Percentiles rank a stretch among this genome's conserved stretches.
phyloP scores from a whole-genome alignment of 768 basidiomycete genomes.

The Strobilomyces dryophilus region DNA sequence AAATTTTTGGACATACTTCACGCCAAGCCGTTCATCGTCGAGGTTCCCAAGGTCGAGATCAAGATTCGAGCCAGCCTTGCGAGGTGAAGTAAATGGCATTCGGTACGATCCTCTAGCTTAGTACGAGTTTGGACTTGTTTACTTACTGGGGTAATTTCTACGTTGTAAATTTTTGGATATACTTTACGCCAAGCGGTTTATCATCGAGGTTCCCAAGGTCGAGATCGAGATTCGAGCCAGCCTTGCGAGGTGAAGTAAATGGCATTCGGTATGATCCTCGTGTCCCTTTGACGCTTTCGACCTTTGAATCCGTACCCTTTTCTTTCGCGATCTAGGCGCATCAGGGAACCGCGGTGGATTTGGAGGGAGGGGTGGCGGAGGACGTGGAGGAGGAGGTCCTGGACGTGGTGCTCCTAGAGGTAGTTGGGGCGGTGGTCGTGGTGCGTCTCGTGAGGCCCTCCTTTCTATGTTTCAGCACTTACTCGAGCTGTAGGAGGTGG shows the following conservation, averaged over 20 bases:
- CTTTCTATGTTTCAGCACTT: neutral
- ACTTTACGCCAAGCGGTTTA: neutral
- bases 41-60: constrained; percentile 9
- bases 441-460: constrained; percentile 11
- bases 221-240: constrained; percentile 13
- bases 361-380: constrained; percentile 40
- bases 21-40: neutral
- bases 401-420: constrained; percentile 36
- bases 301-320: neutral
- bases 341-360: constrained; percentile 79
- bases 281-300: neutral
- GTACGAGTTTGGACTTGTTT: neutral
- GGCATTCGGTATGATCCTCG: constrained; percentile 31
- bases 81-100: constrained; percentile 30
- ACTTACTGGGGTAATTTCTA: too few species aligned
- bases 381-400: constrained; percentile 36
- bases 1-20: constrained; percentile 12
- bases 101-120: constrained; percentile 14
- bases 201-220: neutral
- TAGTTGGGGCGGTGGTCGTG: constrained; percentile 41
- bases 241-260: constrained; percentile 21
- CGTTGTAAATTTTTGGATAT: constrained; percentile 15
- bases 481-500: constrained; percentile 7
- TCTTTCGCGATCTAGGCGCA: constrained; percentile 36
- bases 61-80: constrained; percentile 12